phyloP scores from a whole-genome alignment of 2,329 filamentous ascomycete species.

The Calonectria pseudoreteaudii region DNA sequence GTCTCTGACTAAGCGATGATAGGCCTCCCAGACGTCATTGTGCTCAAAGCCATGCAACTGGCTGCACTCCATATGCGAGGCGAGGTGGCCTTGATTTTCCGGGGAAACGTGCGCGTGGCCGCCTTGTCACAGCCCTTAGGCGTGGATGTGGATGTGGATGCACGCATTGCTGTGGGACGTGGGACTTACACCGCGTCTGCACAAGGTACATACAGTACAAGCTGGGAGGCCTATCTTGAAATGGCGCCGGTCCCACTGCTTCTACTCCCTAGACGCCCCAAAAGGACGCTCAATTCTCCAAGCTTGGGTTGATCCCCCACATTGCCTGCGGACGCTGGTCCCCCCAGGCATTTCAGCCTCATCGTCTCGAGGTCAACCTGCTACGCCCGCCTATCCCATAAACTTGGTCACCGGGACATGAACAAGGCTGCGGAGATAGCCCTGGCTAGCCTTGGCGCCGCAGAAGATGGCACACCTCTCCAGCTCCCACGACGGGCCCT shows the following conservation, averaged over 20 bases:
- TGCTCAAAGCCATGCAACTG: constrained; percentile 34
- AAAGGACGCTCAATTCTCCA: constrained; percentile 15
- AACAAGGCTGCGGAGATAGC: constrained; percentile 8
- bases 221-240: constrained; percentile 17
- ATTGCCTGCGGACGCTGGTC: constrained; percentile 27
- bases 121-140: constrained; percentile 31
- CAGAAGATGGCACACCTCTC: constrained; percentile 22
- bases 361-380: constrained; percentile 13
- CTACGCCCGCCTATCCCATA: constrained; percentile 2
- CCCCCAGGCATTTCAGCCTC: constrained; percentile 40
- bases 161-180: constrained; percentile 34
- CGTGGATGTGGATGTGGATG: constrained; percentile 40
- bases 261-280: constrained; percentile 19
- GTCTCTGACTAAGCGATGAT: constrained; percentile 28
- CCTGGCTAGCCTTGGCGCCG: constrained; percentile 16
- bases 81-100: constrained; percentile 40
- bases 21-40: constrained; percentile 38
- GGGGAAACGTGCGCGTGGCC: constrained; percentile 38
- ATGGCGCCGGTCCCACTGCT: constrained; percentile 32
- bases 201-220: constrained; percentile 7
- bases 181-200: constrained; percentile 17
- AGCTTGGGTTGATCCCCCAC: constrained; percentile 40
- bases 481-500: constrained; percentile 23
- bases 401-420: constrained; percentile 19
- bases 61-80: constrained; percentile 41